Base-by-base conservation (phyloP, 2,329 filamentous ascomycete species). In the Fusarium xylarioides region DNA sequence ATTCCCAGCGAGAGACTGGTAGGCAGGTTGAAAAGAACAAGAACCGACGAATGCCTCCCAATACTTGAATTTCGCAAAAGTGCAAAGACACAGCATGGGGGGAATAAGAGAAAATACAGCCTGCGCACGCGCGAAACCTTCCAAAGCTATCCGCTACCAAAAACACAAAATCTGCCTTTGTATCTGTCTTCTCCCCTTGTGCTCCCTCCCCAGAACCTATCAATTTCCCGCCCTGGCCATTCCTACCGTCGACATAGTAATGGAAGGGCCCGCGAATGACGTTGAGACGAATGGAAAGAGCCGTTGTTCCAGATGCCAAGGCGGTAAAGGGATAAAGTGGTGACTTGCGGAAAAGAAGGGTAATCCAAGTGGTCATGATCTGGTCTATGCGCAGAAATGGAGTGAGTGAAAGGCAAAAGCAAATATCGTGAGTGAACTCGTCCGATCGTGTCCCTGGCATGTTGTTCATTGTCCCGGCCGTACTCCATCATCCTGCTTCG, bases 371-470 rank as follows among this genome's bases (percentile, higher is more conserved):
- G 72, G 75, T 79, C 76, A 79, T 78, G 71, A 78, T 79, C 80
- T 77, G 79, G 76, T 82, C 81, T 81, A 81, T 80, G 80, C 78
- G 79, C 77, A 78, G 74, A 79, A 79, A 74, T 74, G 74, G 61
- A 65, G 53, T 70, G 54, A 72, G 70, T 49, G 71, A 70, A 54
- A 56, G 66, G 71, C 68, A 77, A 69, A 74, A 76, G 68, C 68
- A 73, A 76, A 78, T 68, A 75, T 76, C 74, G 70, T 76, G 69
- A 79, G 70, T 78, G 77, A 77, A 74, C 62, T 78, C 71, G 75
- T 76, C 77, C 76, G 75, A 76, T 79, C 76, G 73, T 79, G 76
- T 79, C 76, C 74, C 71, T 66, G 71, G 74, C 67, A 74, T 77
- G 50, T 47, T 73, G 66, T 69, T 76, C 76, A 72, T 72, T 57